A percentile compares a stretch with the other conserved stretches of the same genome.
Conservation (phyloP, 257 asterid species). For the Solanum raphanifolium region DNA sequence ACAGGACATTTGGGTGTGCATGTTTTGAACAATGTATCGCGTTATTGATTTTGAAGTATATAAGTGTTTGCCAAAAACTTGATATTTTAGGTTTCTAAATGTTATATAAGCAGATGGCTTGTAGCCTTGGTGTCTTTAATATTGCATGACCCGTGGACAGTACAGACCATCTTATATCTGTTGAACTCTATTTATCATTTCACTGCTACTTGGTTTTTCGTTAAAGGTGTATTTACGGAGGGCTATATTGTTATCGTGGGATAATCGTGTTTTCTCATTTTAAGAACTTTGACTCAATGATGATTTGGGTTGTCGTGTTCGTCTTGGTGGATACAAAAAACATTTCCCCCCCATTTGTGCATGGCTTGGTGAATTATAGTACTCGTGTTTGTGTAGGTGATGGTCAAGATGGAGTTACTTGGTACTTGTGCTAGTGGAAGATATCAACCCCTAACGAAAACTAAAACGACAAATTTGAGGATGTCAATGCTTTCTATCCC, state of each 20-base stretch:
- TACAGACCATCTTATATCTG: neutral
- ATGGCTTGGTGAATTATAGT: neutral
- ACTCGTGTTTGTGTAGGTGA: neutral
- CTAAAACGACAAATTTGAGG: neutral
- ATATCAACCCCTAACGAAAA: neutral
- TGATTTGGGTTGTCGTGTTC: too few relatives aligned
- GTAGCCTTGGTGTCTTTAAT: neutral
- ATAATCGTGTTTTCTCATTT: too few relatives aligned
- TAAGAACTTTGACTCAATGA: too few relatives aligned
- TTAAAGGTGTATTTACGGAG: neutral
- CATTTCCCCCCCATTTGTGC: too few relatives aligned
- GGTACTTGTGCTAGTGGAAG: neutral
- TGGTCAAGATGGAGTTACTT: neutral
- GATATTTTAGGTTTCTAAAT: neutral
- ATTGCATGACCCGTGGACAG: neutral
- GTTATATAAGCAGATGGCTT: neutral
- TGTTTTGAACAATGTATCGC: neutral
- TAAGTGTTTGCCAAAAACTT: neutral
- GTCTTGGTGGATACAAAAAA: too few relatives aligned
- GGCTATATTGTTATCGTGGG: neutral
- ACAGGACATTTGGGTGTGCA: neutral
- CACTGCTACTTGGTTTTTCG: neutral
- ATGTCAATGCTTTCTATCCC: neutral
- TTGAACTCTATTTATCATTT: neutral
- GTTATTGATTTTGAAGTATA: neutral